Evolutionary conservation across 805 yeast genomes (phyloP), one percentile per base, ranked within the genome.

Genomic region (Spathaspora passalidarum): DNA sequence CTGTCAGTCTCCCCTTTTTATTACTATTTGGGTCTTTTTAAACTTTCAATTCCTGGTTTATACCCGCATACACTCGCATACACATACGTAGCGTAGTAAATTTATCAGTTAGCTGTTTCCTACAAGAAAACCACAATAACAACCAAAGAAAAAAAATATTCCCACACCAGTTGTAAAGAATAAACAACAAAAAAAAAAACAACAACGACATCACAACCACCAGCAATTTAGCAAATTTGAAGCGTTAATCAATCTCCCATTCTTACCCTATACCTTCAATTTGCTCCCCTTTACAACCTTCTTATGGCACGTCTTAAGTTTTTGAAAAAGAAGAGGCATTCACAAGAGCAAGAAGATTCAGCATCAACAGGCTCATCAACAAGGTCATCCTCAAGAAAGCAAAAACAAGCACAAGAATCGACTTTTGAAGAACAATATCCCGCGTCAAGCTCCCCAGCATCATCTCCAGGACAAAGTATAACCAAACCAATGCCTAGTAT

Each of bases 301-400:
- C 21, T 19, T 17, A 79, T 79, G 83, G 79, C 83, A 16, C 78
- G 83, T 18, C 80, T 80, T 61, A 79, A 77, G 57, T 79, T 81
- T 57, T 79, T 80, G 14, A 75, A 70, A 56, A 78, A 75, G 57
- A 69, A 66, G 54, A 68, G 69, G 43, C 65, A 45, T 34, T 50
- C 34, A 14, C 42, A 49, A 32, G 40, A 43, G 26, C 32, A 32
- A 23, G 34, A 36, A 32, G 32, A 21, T 18, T 32, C 35, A 26
- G 14, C 14, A n/a, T 42, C 45, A 14, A 16, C 42, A 16, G 26
- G 16, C 6, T 39, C 42, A 11, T 39, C 42, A 25, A 25, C 16
- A 18, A 25, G n/a, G 25, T 39, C 42, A 23, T 11, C 14, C 8
- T 21, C 23, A n/a, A 40, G 43, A 36, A 46, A 46, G 23, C 19